A percentile compares a stretch with the other conserved stretches of the same genome.
phyloP scores from a whole-genome alignment of 306 rosid genomes.

The Corylus heterophylla region DNA sequence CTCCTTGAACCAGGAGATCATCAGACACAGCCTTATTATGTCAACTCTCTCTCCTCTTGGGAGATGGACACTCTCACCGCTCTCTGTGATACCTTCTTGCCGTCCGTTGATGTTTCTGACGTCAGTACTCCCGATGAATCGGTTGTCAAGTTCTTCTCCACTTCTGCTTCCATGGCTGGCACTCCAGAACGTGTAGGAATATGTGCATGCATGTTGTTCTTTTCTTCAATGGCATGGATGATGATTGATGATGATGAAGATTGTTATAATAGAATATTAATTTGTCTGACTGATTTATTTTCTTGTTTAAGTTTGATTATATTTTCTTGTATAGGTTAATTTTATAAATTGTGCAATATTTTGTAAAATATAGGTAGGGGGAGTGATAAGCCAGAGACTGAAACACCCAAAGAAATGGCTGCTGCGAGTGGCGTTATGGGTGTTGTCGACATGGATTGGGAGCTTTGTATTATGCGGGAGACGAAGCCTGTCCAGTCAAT shows the following conservation, averaged over 20 bases:
- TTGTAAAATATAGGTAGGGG: constrained; percentile 39
- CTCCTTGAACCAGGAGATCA: constrained; percentile 30
- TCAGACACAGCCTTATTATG: neutral
- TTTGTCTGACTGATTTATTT: too few species aligned
- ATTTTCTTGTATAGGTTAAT: too few species aligned
- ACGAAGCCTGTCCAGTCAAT: constrained; percentile 28
- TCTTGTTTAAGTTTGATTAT: too few species aligned
- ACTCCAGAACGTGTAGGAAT: constrained; percentile 51
- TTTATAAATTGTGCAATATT: too few species aligned
- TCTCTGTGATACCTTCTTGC: constrained; percentile 64
- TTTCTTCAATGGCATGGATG: too few species aligned
- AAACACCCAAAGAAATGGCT: constrained; percentile 54
- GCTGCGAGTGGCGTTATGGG: constrained; percentile 40
- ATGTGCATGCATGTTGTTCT: neutral
- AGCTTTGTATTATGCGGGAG: constrained; percentile 52
- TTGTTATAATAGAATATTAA: too few species aligned
- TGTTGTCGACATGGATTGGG: constrained; percentile 67
- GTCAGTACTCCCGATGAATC: constrained; percentile 1
- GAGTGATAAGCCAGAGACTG: constrained; percentile 43
- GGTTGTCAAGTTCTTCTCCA: constrained; percentile 40
- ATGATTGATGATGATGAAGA: neutral
- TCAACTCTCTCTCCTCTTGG: constrained; percentile 43
- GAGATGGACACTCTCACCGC: constrained; percentile 62
- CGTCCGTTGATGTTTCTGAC: constrained; percentile 37
- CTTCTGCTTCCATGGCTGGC: constrained; percentile 68